Evolutionary conservation across 768 basidiomycete species (phyloP).

Genomic region (Leccinum aurantiacum): DNA sequence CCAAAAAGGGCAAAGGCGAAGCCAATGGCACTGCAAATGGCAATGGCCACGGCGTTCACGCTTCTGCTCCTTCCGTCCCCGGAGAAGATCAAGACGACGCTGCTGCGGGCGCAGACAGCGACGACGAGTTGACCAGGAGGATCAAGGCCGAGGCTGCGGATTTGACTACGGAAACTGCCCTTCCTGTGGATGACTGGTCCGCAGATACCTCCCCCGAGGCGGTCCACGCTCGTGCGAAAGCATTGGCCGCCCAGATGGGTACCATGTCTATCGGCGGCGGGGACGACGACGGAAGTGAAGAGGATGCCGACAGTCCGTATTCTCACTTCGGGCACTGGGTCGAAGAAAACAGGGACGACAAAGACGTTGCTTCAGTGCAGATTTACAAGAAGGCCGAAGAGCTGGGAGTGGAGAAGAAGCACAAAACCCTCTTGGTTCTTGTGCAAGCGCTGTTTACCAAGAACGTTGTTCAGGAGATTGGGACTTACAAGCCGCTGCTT

Average conservation of each 20-base stretch:
- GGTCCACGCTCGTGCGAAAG: slow-evolving; percentile 77
- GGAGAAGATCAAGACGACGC: slow-evolving; percentile 43
- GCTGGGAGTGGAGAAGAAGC: slow-evolving; percentile 90
- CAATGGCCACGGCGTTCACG: slow-evolving; percentile 46
- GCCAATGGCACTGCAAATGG: slow-evolving; percentile 53
- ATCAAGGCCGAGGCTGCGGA: slow-evolving; percentile 89
- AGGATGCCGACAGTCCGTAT: slow-evolving; percentile 86
- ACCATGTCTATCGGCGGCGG: slow-evolving; percentile 48
- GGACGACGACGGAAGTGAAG: slow-evolving; percentile 89
- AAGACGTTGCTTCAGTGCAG: slow-evolving; percentile 45
- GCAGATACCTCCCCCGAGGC: slow-evolving; percentile 90
- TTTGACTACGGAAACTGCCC: slow-evolving; percentile 58
- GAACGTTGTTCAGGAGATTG: slow-evolving; percentile 64
- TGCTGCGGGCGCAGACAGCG: slow-evolving; percentile 63
- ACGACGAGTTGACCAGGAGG: slow-evolving; percentile 85
- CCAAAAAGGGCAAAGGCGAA: slow-evolving; percentile 50
- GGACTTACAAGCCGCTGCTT: slow-evolving; percentile 65
- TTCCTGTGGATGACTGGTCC: slow-evolving; percentile 82
- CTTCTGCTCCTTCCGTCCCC: slow-evolving; percentile 37
- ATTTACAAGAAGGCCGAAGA: slow-evolving; percentile 91
- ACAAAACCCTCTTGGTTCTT: slow-evolving; percentile 82
- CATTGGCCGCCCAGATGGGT: slow-evolving; percentile 61
- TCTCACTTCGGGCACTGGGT: slow-evolving; percentile 81
- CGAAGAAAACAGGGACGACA: slow-evolving; percentile 58
- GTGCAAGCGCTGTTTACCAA: slow-evolving; percentile 82